A percentile compares a stretch with the other conserved stretches of the same genome.
These are phyloP conservation scores for Ascochyta clinopodiicola DNA, from an alignment of 2,329 filamentous ascomycete genomes.

Conservation along the genomic window DNA sequence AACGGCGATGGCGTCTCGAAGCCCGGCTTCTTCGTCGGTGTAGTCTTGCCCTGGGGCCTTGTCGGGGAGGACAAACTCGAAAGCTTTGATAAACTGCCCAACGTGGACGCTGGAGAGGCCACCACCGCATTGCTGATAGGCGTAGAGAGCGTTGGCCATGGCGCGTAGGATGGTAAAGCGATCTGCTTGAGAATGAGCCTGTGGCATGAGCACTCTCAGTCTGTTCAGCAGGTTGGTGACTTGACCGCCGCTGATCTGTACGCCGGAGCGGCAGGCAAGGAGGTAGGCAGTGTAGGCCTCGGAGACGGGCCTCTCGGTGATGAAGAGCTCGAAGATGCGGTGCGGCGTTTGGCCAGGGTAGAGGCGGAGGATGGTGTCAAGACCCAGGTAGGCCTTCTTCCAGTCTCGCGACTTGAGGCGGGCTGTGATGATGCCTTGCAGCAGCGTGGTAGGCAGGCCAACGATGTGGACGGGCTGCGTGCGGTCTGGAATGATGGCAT, in stretches of 20 bases:
- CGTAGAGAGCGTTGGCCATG: conserved; percentile 53
- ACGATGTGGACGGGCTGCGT: conserved; percentile 37
- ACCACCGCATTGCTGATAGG: conserved; percentile 51
- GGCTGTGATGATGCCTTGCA: conserved; percentile 58
- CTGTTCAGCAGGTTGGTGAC: conserved; percentile 44
- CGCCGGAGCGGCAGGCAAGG: conserved; percentile 56
- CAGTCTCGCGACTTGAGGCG: conserved; percentile 55
- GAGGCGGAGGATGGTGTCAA: conserved; percentile 58
- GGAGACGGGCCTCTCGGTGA: conserved; percentile 52
- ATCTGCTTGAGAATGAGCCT: conserved; percentile 24
- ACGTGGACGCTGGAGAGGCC: conserved; percentile 46
- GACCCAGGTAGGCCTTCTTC: conserved; percentile 56
- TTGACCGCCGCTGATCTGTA: conserved; percentile 36
- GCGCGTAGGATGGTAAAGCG: conserved; percentile 41
- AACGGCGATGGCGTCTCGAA: conserved; percentile 33
- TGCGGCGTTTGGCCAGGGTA: conserved; percentile 51
- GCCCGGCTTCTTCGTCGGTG: conserved; percentile 20
- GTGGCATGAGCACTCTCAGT: conserved; percentile 35
- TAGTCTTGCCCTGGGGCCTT: conserved; percentile 25
- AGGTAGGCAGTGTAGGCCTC: conserved; percentile 58
- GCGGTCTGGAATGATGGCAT: conserved; percentile 55
- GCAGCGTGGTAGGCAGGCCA: conserved; percentile 51
- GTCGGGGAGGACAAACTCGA: conserved; percentile 38
- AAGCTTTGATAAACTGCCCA: conserved; percentile 45
- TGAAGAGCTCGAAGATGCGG: conserved; percentile 55